Base-by-base conservation (phyloP, 2,329 filamentous ascomycete genomes). In the Coniochaeta ligniaria region DNA sequence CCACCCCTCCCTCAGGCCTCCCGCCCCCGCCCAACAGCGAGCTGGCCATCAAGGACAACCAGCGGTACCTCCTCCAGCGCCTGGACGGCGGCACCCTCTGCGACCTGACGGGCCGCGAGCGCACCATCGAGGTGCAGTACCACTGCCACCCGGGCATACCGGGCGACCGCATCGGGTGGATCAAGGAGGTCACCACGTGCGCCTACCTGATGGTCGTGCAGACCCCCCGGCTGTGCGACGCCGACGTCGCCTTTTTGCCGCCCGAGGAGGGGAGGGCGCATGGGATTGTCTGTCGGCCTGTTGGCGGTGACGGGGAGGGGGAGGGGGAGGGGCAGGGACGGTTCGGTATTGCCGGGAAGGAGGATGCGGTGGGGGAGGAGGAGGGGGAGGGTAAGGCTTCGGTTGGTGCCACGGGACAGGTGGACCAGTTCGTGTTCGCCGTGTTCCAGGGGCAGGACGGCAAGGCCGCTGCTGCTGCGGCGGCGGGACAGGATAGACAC, bases 181-280 rank as follows among this genome's bases (percentile, higher is more conserved):
- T 97, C 75, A 96, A 96, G 73, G 93, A 97, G 72, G 86, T 94
- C 1, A 90, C 89, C 2, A 96, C 92, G 12, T 97, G 93, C 75
- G 86, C 91, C 14, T 97, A 97, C 71, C 80, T 96, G 59, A 96
- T 97, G 92, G 86, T 96, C 35, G 85, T 97, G 64, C 90, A 96
- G 71, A 96, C 93, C 0, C 91, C 92, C 0, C 87, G 92, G 0
- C 84, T 97, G 14, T 97, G 93, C 76, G n/a, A n/a, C n/a, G 85
- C 89, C 70, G 93, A 97, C 66, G 85, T 91, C 11, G 92, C 92
- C 11, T 97, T 97, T 72, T 78, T 89, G 59, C 92, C 93, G 0
- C 91, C 92, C 0, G 86, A 89, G 67, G 88, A 91, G 63, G 89
- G 89, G 60, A 84, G 85, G 61, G 87, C 91, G 6, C 89, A 96